phyloP scores from a whole-genome alignment of 495 filamentous ascomycete genomes.

The Penicillium parvum region DNA sequence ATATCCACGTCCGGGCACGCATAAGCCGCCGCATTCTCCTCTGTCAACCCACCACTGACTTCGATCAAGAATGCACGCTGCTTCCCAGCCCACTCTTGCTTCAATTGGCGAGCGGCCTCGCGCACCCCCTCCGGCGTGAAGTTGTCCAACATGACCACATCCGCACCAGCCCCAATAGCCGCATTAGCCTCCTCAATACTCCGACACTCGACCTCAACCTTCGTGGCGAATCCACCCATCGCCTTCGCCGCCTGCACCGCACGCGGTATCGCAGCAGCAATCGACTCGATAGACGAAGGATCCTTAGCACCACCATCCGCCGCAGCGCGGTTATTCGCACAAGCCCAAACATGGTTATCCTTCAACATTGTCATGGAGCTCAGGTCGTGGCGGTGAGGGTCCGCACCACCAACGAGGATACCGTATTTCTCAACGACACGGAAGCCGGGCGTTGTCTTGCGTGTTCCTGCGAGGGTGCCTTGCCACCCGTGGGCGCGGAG shows the following conservation, averaged over 20 bases:
- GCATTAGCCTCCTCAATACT: slow-evolving; percentile 83
- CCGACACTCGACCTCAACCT: slow-evolving; percentile 94
- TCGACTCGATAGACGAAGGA: slow-evolving; percentile 16
- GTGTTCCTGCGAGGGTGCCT: slow-evolving; percentile 85
- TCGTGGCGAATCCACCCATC: slow-evolving; percentile 81
- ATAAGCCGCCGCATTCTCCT: slow-evolving; percentile 75
- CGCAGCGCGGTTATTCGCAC: slow-evolving; percentile 46
- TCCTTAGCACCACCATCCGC: slow-evolving; percentile 13
- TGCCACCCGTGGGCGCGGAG: slow-evolving; percentile 63
- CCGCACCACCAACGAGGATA: slow-evolving; percentile 87
- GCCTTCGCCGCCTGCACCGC: slow-evolving; percentile 81
- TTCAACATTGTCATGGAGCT: slow-evolving; percentile 97
- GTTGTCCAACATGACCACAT: slow-evolving; percentile 97
- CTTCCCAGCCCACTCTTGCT: slow-evolving; percentile 67
- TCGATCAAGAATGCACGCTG: slow-evolving; percentile 69
- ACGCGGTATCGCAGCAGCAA: slow-evolving; percentile 66
- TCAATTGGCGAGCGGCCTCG: slow-evolving; percentile 64
- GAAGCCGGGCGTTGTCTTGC: slow-evolving; percentile 96
- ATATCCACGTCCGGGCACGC: slow-evolving; percentile 89
- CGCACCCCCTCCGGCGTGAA: slow-evolving; percentile 74
- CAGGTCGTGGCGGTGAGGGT: slow-evolving; percentile 87
- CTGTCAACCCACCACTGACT: slow-evolving; percentile 85
- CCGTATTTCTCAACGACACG: slow-evolving; percentile 96
- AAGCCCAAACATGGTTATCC: slow-evolving; percentile 95
- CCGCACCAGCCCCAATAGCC: slow-evolving; percentile 84